Conservation (phyloP, 1,284 basidiomycete species). For the Quambalaria eucalypti region DNA sequence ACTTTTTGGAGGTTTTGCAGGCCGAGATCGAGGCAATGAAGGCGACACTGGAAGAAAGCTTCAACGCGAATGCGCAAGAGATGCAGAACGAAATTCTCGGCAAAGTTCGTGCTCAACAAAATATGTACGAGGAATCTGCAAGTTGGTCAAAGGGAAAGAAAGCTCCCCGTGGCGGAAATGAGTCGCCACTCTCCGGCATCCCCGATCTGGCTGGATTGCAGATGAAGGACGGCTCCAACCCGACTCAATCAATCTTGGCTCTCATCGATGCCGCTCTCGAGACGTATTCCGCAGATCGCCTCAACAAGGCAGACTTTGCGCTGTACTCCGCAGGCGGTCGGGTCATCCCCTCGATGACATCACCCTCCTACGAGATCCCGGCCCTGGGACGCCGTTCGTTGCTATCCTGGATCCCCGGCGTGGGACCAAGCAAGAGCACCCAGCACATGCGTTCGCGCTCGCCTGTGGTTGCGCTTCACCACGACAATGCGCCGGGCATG, state of each 20-base stretch:
- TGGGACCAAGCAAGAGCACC: background rate
- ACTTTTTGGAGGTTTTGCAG: slow-evolving; percentile 39
- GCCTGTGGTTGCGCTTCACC: slow-evolving; percentile 74
- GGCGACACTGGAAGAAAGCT: slow-evolving; percentile 29
- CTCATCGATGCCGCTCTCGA: slow-evolving; percentile 64
- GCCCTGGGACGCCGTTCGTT: background rate
- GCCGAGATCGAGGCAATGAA: slow-evolving; percentile 42
- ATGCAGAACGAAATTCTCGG: slow-evolving; percentile 22
- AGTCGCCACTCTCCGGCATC: slow-evolving; percentile 56
- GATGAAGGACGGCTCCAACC: background rate
- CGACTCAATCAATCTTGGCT: slow-evolving; percentile 53
- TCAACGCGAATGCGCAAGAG: slow-evolving; percentile 33
- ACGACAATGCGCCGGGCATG: slow-evolving; percentile 67
- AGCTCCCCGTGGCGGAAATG: slow-evolving; percentile 20
- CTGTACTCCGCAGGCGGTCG: slow-evolving; percentile 70
- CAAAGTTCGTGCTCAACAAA: slow-evolving; percentile 23
- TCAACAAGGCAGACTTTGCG: slow-evolving; percentile 75
- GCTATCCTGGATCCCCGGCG: background rate
- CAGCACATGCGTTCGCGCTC: slow-evolving; percentile 53
- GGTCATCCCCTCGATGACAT: slow-evolving; percentile 67
- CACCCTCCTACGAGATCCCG: slow-evolving; percentile 43
- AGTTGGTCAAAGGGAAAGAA: slow-evolving; percentile 9
- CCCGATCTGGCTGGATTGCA: background rate
- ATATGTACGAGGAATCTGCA: slow-evolving; percentile 31
- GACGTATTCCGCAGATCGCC: slow-evolving; percentile 63